Evolutionary conservation across 345 rosid genomes (phyloP), one percentile per base, ranked within the genome.

Genomic region (Eucalyptus sp.): DNA sequence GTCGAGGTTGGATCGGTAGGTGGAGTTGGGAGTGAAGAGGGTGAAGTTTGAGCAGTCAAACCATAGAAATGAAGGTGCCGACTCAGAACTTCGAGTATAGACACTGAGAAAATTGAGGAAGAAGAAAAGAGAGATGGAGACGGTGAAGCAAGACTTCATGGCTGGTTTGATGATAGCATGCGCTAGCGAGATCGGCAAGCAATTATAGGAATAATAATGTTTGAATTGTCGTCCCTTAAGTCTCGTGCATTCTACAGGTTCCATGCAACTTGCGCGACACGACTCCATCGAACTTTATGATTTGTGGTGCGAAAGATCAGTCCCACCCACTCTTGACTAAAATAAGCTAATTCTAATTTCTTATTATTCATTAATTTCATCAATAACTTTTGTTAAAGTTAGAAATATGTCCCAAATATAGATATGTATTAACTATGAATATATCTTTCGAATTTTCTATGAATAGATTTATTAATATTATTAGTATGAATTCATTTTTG

Each of bases 371-470:
- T 50, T 50, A 50, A 0, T 51, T 51, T 51, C 20, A 0, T 51
- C 3, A 16, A 51, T 51, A 50, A 50, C 54, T 50, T 50, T 50
- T 50, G 54, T 16, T 50, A 50, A 7, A 6, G 1, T 50, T 50
- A 50, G 54, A 50, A 50, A 50, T 1, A 2, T 50, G 20, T 50
- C 54, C 20, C 7, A 15, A 50, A 50, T 51, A 16, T 51, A 2
- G 0, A 51, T 51, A 0, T 51, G 0, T 1, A 51, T 0, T 51
- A 51, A 51, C 0, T 51, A 51, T 51, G 2, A 51, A 51, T 51
- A 51, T 51, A 51, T 51, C 0, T 51, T 51, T 51, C 0, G 1
- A 50, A 50, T 50, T 15, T 50, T 0, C 18, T 50, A 50, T 50
- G 52, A 50, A 50, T 50, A 15, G 7, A 50, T 50, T 50, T 51